phyloP scores from a whole-genome alignment of 2,329 filamentous ascomycete species.

The Hymenoscyphus fraxineus region DNA sequence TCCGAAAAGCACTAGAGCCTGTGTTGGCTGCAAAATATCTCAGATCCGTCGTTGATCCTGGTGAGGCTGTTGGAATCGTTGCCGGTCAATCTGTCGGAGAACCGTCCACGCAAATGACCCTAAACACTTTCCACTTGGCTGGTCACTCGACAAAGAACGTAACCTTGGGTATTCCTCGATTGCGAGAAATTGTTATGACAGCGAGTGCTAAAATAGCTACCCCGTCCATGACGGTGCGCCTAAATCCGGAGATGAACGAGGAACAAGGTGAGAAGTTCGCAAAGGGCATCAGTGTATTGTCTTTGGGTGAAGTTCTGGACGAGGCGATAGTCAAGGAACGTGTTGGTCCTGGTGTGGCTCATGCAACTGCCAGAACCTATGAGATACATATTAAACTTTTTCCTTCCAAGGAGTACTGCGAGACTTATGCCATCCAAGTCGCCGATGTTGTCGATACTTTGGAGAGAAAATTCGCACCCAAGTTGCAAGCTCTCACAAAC shows the following conservation, averaged over 20 bases:
- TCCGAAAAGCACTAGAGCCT: constrained; percentile 54
- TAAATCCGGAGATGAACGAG: constrained; percentile 67
- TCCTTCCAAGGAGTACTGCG: constrained; percentile 74
- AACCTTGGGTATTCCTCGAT: constrained; percentile 93
- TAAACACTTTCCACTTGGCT: constrained; percentile 99
- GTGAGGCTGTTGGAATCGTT: constrained; percentile 94
- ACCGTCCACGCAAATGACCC: constrained; percentile 97
- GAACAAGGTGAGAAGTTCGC: constrained; percentile 75
- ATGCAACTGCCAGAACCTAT: constrained; percentile 76
- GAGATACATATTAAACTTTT: constrained; percentile 81
- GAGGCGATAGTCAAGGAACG: constrained; percentile 76
- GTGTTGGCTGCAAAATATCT: constrained; percentile 91
- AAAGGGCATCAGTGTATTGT: constrained; percentile 85
- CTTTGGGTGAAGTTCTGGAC: constrained; percentile 79
- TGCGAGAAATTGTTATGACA: constrained; percentile 98
- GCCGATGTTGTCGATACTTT: constrained; percentile 75
- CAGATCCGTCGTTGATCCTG: constrained; percentile 85
- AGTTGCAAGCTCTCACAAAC: constrained; percentile 65
- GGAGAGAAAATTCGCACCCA: constrained; percentile 74
- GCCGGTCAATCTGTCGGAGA: constrained; percentile 96
- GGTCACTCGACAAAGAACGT: constrained; percentile 98
- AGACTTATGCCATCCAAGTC: constrained; percentile 78
- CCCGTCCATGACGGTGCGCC: constrained; percentile 79
- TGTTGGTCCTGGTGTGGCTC: constrained; percentile 66
- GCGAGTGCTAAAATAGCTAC: constrained; percentile 86